Evolutionary conservation across 805 yeast genomes (phyloP).

Genomic region (Debaryomyces maramus): DNA sequence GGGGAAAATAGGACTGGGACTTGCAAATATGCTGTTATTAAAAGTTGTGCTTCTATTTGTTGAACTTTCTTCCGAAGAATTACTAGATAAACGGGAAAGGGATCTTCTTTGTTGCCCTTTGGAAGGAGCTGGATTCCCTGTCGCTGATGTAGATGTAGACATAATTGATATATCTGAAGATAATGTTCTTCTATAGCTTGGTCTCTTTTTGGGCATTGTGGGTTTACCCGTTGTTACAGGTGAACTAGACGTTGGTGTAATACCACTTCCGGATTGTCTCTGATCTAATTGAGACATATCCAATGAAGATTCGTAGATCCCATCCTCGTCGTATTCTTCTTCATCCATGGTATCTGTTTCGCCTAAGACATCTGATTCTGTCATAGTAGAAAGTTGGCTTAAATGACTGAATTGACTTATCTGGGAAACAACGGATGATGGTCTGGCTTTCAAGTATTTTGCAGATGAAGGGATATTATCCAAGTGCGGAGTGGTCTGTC

Average conservation of each 20-base stretch:
- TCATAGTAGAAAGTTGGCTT: slow-evolving; percentile 43
- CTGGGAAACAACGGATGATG: slow-evolving; percentile 43
- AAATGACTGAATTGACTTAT: slow-evolving; percentile 39
- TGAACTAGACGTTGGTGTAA: slow-evolving; percentile 13
- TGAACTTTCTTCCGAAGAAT: slow-evolving; percentile 38
- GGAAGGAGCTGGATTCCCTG: slow-evolving; percentile 6
- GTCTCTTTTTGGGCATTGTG: slow-evolving; percentile 20
- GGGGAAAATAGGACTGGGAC: background rate
- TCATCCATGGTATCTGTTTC: slow-evolving; percentile 42
- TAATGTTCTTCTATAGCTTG: slow-evolving; percentile 29
- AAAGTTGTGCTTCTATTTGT: background rate
- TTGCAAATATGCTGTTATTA: background rate
- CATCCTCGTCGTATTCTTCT: slow-evolving; percentile 37
- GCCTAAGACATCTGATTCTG: slow-evolving; percentile 41
- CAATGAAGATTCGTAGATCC: slow-evolving; percentile 37
- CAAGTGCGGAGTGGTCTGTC: slow-evolving; percentile 7
- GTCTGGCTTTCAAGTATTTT: slow-evolving; percentile 25
- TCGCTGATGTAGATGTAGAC: slow-evolving; percentile 26
- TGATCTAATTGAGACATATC: slow-evolving; percentile 32
- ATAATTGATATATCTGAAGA: slow-evolving; percentile 40
- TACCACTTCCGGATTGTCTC: slow-evolving; percentile 12
- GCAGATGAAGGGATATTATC: slow-evolving; percentile 10
- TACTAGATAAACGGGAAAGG: slow-evolving; percentile 35
- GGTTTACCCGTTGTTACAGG: slow-evolving; percentile 1
- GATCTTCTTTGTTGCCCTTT: slow-evolving; percentile 24